These are phyloP conservation scores for Rhizophagus sp. DNA, from an alignment of 192 early-diverging fungal genomes.

Conservation along the genomic window DNA sequence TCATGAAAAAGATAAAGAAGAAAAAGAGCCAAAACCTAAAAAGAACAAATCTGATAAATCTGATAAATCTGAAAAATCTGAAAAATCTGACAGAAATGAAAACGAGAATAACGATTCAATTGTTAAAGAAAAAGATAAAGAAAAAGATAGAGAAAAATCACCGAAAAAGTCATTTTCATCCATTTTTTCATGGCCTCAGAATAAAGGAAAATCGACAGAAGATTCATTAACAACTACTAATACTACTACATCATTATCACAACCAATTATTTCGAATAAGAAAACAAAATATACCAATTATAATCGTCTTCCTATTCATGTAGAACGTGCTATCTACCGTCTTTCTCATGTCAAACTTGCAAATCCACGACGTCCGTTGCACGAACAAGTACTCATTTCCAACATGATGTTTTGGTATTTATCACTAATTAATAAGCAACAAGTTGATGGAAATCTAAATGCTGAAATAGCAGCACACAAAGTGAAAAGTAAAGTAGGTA, in stretches of 20 bases:
- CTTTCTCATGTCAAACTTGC: conserved; percentile 74
- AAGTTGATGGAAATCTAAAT: conserved; percentile 24
- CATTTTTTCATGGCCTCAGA: conserved; percentile 41
- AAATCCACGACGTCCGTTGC: conserved; percentile 70
- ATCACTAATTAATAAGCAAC: conserved; percentile 63
- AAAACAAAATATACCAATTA: conserved; percentile 58
- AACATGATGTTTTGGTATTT: conserved; percentile 87
- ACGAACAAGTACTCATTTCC: conserved; percentile 74
- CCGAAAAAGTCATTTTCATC: conserved; percentile 28
- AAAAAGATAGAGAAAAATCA: background rate
- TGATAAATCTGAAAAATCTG: conserved; percentile 7
- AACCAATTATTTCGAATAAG: conserved; percentile 25
- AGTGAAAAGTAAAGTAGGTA: conserved; percentile 29
- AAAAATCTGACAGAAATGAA: background rate
- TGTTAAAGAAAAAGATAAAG: background rate
- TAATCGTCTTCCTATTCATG: conserved; percentile 69
- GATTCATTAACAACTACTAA: conserved; percentile 18
- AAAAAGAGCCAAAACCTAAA: background rate
- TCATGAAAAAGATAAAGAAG: too few species aligned
- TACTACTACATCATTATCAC: conserved; percentile 25
- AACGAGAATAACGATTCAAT: background rate
- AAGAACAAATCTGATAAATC: background rate
- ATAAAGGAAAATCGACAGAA: conserved; percentile 36
- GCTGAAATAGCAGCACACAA: conserved; percentile 14
- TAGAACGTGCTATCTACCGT: conserved; percentile 77